Percentiles rank a stretch among this genome's conserved stretches.
These are phyloP conservation scores for Orbilia blumenaviensis DNA, from an alignment of 2,329 filamentous ascomycete species.

Conservation along the genomic window DNA sequence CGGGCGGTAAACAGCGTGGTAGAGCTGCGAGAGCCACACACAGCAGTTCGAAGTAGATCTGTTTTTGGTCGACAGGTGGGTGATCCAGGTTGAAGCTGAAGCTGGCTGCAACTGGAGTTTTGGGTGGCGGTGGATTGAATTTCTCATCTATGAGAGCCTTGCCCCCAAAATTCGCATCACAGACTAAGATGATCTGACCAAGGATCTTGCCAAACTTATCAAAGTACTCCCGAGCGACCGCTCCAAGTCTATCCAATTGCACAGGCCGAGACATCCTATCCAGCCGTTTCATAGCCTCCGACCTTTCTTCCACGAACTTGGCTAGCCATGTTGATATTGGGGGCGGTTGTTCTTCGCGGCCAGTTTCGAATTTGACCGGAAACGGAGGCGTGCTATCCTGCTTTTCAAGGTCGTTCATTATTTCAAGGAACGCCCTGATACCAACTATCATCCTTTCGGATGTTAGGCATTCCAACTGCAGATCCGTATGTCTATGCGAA, in stretches of 20 bases:
- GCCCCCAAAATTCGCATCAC: constrained; percentile 95
- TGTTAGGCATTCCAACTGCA: constrained; percentile 90
- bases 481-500: constrained; percentile 57
- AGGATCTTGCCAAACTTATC: constrained; percentile 91
- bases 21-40: constrained; percentile 95
- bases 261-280: constrained; percentile 72
- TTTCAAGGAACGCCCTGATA: constrained; percentile 89
- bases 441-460: constrained; percentile 98
- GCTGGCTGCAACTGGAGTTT: constrained; percentile 92
- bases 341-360: constrained; percentile 56
- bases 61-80: constrained; percentile 80
- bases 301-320: constrained; percentile 56
- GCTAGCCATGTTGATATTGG: constrained; percentile 59
- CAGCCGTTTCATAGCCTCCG: constrained; percentile 57
- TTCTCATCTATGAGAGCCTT: constrained; percentile 96
- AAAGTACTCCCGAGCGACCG: constrained; percentile 84
- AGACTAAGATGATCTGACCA: constrained; percentile 94
- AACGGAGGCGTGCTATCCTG: constrained; percentile 83
- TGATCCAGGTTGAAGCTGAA: constrained; percentile 93
- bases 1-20: constrained; percentile 85
- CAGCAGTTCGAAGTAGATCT: constrained; percentile 93
- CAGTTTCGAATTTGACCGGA: constrained; percentile 68
- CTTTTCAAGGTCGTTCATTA: constrained; percentile 92
- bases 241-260: constrained; percentile 71
- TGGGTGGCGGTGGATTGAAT: constrained; percentile 84